phyloP scores from a whole-genome alignment of 2,329 filamentous ascomycete genomes.

The Colletotrichum spinosum region DNA sequence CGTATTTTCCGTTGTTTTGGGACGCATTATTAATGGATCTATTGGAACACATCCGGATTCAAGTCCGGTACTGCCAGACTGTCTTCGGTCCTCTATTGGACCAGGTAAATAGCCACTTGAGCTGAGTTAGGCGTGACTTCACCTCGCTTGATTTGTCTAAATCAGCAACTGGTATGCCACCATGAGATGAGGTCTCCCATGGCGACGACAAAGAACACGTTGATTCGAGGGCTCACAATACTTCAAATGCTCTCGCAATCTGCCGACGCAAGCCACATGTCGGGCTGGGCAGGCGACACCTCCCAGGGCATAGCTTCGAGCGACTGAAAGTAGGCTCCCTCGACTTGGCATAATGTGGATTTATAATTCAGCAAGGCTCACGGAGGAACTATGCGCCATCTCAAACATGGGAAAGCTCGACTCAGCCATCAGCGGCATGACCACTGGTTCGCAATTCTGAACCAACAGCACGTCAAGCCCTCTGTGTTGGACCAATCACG shows the following conservation, averaged over 20 bases:
- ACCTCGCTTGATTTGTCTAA: too few relatives aligned
- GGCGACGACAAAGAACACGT: too few relatives aligned
- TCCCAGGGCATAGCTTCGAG: not conserved
- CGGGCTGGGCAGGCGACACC: not conserved
- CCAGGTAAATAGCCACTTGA: too few relatives aligned
- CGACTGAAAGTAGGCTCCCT: not conserved
- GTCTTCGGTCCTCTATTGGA: too few relatives aligned
- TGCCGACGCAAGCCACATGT: conserved; percentile 1
- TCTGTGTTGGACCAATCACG: conserved; percentile 8
- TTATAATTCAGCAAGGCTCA: not conserved
- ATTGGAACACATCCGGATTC: too few relatives aligned
- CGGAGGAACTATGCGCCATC: conserved; percentile 9
- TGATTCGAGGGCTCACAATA: too few relatives aligned
- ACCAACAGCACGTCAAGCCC: conserved; percentile 3
- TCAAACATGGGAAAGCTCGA: conserved; percentile 1
- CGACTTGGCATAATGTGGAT: not conserved
- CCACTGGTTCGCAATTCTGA: not conserved
- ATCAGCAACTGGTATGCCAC: too few relatives aligned
- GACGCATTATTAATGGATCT: too few relatives aligned
- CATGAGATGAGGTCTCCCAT: too few relatives aligned
- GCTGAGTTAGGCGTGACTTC: too few relatives aligned
- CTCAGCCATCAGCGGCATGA: conserved; percentile 6
- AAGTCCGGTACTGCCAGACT: too few relatives aligned
- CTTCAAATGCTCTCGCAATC: not conserved
- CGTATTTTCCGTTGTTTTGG: too few relatives aligned